phyloP scores from a whole-genome alignment of 2,329 filamentous ascomycete species.

The Botryosphaeria agaves region DNA sequence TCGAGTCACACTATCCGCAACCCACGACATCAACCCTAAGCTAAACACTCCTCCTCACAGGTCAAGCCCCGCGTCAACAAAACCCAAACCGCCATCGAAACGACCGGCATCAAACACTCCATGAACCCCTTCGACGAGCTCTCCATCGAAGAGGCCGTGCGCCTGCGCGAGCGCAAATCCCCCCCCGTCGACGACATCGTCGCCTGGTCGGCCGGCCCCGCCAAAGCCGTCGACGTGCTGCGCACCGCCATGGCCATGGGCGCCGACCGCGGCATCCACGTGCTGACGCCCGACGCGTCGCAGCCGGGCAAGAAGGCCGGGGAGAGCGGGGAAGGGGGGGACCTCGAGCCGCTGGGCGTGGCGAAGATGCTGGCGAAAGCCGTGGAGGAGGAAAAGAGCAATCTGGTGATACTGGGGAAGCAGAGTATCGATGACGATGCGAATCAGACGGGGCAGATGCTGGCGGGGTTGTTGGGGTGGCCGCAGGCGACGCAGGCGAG shows the following conservation, averaged over 20 bases:
- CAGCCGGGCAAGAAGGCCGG: constrained; percentile 40
- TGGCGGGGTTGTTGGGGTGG: constrained; percentile 84
- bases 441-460: constrained; percentile 94
- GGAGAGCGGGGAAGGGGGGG: constrained; percentile 39
- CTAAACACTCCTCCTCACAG: constrained; percentile 18
- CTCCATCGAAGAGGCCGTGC: constrained; percentile 88
- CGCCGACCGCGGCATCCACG: constrained; percentile 78
- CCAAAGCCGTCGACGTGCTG: constrained; percentile 75
- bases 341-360: constrained; percentile 76
- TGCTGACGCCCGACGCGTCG: constrained; percentile 23
- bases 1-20: neutral
- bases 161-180: constrained; percentile 62
- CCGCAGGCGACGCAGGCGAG: constrained; percentile 86
- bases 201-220: constrained; percentile 69
- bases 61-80: constrained; percentile 56
- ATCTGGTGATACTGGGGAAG: constrained; percentile 88
- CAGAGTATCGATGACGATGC: constrained; percentile 97
- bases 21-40: neutral
- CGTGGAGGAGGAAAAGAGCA: constrained; percentile 69
- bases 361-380: constrained; percentile 74
- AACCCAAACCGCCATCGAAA: constrained; percentile 73
- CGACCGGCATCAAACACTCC: constrained; percentile 82
- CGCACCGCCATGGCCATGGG: constrained; percentile 99
- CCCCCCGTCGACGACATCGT: constrained; percentile 76
- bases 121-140: constrained; percentile 99